Percentiles rank a stretch among this genome's conserved stretches.
Conservation (phyloP, 2,329 filamentous ascomycete species). For the Fusarium subtropicale region DNA sequence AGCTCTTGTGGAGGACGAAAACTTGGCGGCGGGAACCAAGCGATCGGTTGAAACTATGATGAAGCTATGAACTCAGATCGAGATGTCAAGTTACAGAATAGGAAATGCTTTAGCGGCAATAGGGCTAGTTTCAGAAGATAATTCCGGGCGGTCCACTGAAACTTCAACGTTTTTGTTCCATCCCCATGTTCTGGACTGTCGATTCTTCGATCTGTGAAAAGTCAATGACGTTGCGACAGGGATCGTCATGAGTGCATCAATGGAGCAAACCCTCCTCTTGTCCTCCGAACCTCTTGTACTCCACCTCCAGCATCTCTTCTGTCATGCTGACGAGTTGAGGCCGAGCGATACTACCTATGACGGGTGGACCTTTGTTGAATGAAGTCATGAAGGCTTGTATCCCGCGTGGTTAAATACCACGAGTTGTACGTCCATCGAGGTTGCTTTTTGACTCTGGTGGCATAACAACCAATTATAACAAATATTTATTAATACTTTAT, state of each 20-base stretch:
- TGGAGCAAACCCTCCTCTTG: not conserved
- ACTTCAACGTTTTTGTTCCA: not conserved
- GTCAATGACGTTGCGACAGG: constrained; percentile 39
- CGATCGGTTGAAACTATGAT: constrained; percentile 10
- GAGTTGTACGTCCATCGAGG: not conserved
- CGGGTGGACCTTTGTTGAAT: constrained; percentile 9
- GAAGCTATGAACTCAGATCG: constrained; percentile 21
- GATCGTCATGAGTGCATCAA: constrained; percentile 40
- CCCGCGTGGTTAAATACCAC: constrained; percentile 15
- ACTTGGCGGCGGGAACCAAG: constrained; percentile 34
- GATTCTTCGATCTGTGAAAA: constrained; percentile 5
- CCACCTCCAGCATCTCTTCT: not conserved
- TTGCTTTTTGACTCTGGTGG: not conserved
- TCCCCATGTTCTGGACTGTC: not conserved
- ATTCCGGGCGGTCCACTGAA: constrained; percentile 14
- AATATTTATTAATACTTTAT: not conserved
- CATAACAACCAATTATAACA: not conserved
- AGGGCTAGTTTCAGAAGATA: constrained; percentile 9
- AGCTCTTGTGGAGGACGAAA: not conserved
- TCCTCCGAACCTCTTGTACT: not conserved
- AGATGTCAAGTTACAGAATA: constrained; percentile 29
- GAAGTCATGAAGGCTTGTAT: constrained; percentile 12
- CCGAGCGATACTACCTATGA: constrained; percentile 15
- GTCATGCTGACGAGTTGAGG: constrained; percentile 31
- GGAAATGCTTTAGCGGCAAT: constrained; percentile 19